Evolutionary conservation across 768 basidiomycete species (phyloP), one percentile per base, ranked within the genome.

Genomic region (Pleurotus eryngii): DNA sequence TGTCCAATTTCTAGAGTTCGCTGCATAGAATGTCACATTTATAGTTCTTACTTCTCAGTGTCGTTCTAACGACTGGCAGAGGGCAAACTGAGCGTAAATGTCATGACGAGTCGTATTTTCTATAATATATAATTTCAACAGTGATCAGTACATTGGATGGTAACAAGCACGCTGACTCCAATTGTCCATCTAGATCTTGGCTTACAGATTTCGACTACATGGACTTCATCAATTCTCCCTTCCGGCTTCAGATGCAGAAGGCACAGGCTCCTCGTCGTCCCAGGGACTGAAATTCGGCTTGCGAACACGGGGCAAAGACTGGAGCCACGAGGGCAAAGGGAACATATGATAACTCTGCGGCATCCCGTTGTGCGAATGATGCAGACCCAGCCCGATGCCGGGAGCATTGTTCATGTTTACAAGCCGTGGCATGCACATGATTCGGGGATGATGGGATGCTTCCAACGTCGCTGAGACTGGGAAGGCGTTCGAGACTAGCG

Each of bases 401-500:
- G 37, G 11, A 24, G 14, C n/a, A 42, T 39, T 24, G 26, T n/a
- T 42, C 4, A 54, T 47, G 39, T 67, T 66, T 39, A 57, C 67
- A 50, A 50, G 64, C 63, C 3, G 67, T 68, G 3, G 76, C 75
- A 63, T 82, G 85, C 7, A 69, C 68, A 63, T 76, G 83, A 18
- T 76, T 74, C 1, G 89, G 87, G 18, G 89, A 85, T n/a, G 86
- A 76, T 42, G 87, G 84, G 56, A 88, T 83, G 68, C 79, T 87
- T 57, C 83, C 83, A 48, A 90, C 88, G 62, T 90, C 87, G 63
- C 86, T 87, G 58, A 91, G 74, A 70, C 87, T 90, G 20, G 90
- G 88, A 56, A 92, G 77, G 37, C 86, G 82, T 70, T 92, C 90
- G 26, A 90, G 78, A 66, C 88, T 90, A 54, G 83, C 77, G 70